Base-by-base conservation (phyloP, 495 filamentous ascomycete species). In the Penicillium riverlandense region DNA sequence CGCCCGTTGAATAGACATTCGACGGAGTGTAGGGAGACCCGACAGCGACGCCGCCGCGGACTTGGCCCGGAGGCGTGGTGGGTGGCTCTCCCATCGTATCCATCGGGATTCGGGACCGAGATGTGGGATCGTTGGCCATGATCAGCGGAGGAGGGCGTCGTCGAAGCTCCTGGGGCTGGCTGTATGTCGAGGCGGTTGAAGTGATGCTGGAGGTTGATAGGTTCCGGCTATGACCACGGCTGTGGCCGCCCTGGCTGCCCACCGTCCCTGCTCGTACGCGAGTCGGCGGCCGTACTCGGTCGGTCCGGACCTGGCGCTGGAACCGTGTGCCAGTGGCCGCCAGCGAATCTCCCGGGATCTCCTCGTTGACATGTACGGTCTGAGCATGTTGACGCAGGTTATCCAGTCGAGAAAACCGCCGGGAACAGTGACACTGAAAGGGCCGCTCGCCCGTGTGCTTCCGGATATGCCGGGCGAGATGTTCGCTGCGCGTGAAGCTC, bases 401-500 rank as follows among this genome's bases (percentile, higher is more conserved):
- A 63, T 98, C 92, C 31, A 98, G 78, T 30, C 92, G 80, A n/a
- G 92, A 98, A 63, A 98, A 98, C 53, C 90, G 80, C 33, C 92
- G 82, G 3, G 85, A 86, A 62, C 92, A 98, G 63, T 97, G 92
- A 56, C 92, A 98, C 63, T 96, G 88, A 55, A 97, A 98, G 1
- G 92, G 92, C 11, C 92, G 86, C 65, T 98, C 92, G 13, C 92
- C 92, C 2, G 92, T 98, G 59, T 98, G 92, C 79, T 97, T 98
- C 53, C 91, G 81, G 49, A 98, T 97, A 50, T 98, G 92, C 29
- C 92, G 77, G 10, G 92, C 92, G 41, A 98, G 64, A 68, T 98
- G 92, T 61, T 98, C 92, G 57, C 94, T 97, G 33, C 92, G 77
- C 2, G 92, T 97, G 62, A 98, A 98, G 61, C 90, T 95, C 22